A percentile compares a stretch with the other conserved stretches of the same genome.
phyloP scores from a whole-genome alignment of 2,329 filamentous ascomycete species.

The Magnaporthiopsis rhizophila region DNA sequence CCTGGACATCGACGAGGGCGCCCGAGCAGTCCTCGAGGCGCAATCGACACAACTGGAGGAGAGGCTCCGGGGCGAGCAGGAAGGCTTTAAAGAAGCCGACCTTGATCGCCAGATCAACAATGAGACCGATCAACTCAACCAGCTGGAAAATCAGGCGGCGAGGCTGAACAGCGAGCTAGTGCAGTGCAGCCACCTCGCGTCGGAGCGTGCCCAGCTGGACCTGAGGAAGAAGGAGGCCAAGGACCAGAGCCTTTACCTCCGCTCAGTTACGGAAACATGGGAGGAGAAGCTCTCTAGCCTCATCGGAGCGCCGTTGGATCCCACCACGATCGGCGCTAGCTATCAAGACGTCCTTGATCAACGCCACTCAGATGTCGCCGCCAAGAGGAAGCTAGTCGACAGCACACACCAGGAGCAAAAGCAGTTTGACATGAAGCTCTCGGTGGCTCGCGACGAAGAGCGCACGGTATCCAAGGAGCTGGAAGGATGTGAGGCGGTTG shows the following conservation, averaged over 20 bases:
- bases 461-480: conserved; percentile 57
- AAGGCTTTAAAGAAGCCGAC: conserved; percentile 53
- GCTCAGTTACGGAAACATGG: conserved; percentile 71
- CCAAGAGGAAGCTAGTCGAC: conserved; percentile 64
- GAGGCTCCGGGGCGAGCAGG: conserved; percentile 52
- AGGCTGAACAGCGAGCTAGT: conserved; percentile 72
- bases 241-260: conserved; percentile 64
- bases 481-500: conserved; percentile 49
- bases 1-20: conserved; percentile 82
- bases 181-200: conserved; percentile 71
- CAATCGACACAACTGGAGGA: conserved; percentile 62
- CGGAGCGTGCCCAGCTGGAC: conserved; percentile 77
- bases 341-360: conserved; percentile 57
- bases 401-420: conserved; percentile 63
- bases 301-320: conserved; percentile 60
- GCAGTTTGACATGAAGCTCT: conserved; percentile 66
- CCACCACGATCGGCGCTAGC: conserved; percentile 59
- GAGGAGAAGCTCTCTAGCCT: conserved; percentile 58
- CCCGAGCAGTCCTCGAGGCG: conserved; percentile 67
- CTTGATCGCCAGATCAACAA: conserved; percentile 65
- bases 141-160: conserved; percentile 64
- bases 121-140: conserved; percentile 56
- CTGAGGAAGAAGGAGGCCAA: conserved; percentile 72
- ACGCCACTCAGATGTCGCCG: conserved; percentile 49
- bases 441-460: conserved; percentile 54